Base-by-base conservation (phyloP, 2,329 filamentous ascomycete genomes). In the Fusarium veterinarium region DNA sequence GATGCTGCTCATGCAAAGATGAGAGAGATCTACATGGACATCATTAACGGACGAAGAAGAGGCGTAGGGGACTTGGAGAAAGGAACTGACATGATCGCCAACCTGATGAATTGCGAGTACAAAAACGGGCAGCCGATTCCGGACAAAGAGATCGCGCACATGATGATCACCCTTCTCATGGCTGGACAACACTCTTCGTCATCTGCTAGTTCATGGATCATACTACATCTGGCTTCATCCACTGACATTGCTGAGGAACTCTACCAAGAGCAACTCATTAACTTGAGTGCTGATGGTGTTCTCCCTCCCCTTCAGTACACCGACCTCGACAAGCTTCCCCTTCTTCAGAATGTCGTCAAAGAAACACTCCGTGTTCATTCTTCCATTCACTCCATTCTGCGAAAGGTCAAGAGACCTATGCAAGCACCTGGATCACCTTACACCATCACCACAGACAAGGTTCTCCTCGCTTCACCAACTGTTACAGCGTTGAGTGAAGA, bases 111-210 rank as follows among this genome's bases (percentile, higher is more conserved):
- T 73, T 92, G 91, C 80, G 87, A 83, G 16, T 95, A 95, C 88
- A 95, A 95, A 83, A 86, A 93, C 75, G 93, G 93, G 51, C 86
- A 84, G 16, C 82, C 86, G 0, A 83, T 95, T 2, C 91, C 93
- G 0, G 93, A 95, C 79, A 87, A 90, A 74, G 93, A 95, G 79
- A 90, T 95, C 57, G 92, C 93, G 0, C 91, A 94, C 81, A 93
- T 95, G 86, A 95, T 95, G 93, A 95, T 95, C 77, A 92, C 93
- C 0, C 86, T 95, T 20, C 87, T 95, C 57, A 95, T 96, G 93
- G 93, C 91, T 16, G 93, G 93, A 56, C 93, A 96, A 79, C 93
- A 95, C 83, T 93, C 92, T 3, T 95, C 92, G 0, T 92, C 93
- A 9, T 91, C 92, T 1, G 92, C 92, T n/a, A 90, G 90, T 74